Base-by-base conservation (phyloP, 23 red algal genomes). In the Porphyridium purpureum region DNA sequence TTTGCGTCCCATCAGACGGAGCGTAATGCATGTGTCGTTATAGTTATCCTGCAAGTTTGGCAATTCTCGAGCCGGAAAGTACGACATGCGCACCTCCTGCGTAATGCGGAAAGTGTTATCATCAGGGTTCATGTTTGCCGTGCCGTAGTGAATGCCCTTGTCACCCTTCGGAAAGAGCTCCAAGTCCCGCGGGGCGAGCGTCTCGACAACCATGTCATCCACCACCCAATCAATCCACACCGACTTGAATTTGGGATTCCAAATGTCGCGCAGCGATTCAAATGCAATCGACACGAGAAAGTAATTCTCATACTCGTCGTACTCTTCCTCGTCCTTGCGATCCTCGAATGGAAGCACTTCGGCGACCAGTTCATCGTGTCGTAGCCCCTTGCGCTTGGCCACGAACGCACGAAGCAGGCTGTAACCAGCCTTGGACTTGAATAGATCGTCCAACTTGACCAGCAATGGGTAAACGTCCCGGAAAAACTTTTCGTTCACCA, bases 181-280 rank as follows among this genome's bases (percentile, higher is more conserved):
- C 11, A 44, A 11, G 17, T 44, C 38, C 38, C 38, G 11, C 38
- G 11, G 11, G 17, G 38, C 11, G 38, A 17, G 11, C 17, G 38
- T 11, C 11, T 11, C 80, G 35, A 76, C 48, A 7, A 85, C 70
- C 66, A 85, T 67, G 55, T 32, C 70, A 30, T 57, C 57, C 22
- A 60, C 61, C 14, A 73, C 21, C 80, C 80, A 85, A 44, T 85
- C 80, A 22, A 85, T 49, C 80, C 80, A 85, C 0, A 85, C 80
- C 31, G 67, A 74, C 19, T 60, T 58, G 49, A 74, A 85, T 46
- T 69, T 74, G 25, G 51, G 59, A 58, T 85, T 66, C n/a, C n/a
- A n/a, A 15, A 85, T 52, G 47, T 85, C 68, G 19, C 62, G 47
- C 32, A 85, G 24, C n/a, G 73, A 23, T 24, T 52, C 9, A 27